Conservation (phyloP, 2,329 filamentous ascomycete species). For the Botrytis elliptica region DNA sequence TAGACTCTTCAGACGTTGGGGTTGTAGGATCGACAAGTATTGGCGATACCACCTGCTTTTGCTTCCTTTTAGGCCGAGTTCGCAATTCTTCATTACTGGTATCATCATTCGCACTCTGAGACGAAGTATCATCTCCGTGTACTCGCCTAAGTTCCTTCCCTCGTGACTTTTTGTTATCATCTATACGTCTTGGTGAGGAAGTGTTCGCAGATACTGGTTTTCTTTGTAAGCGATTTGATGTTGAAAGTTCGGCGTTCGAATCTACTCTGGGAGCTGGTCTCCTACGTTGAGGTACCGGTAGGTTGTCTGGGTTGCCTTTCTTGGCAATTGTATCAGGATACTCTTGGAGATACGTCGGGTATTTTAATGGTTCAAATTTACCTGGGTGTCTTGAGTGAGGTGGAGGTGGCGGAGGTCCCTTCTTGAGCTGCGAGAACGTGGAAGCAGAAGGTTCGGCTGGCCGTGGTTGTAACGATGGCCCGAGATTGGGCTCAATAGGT, state of each 20-base stretch:
- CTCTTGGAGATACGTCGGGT: conserved; percentile 41
- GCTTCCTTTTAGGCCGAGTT: conserved; percentile 33
- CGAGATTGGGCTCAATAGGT: conserved; percentile 27
- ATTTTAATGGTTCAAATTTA: conserved; percentile 43
- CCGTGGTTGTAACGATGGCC: conserved; percentile 23
- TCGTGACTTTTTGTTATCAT: conserved; percentile 30
- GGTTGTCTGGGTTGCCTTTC: conserved; percentile 30
- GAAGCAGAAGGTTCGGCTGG: not conserved
- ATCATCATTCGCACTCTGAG: conserved; percentile 38
- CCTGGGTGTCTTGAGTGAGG: conserved; percentile 28
- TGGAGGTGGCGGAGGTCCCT: conserved; percentile 38
- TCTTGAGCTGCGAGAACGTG: conserved; percentile 20
- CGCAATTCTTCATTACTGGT: conserved; percentile 33
- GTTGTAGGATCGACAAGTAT: conserved; percentile 42
- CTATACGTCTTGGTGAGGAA: conserved; percentile 38
- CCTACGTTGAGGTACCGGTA: conserved; percentile 36
- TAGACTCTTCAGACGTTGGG: conserved; percentile 50
- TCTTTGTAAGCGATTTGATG: conserved; percentile 30
- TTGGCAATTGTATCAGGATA: conserved; percentile 39
- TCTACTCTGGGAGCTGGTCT: conserved; percentile 28
- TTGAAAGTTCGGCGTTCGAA: conserved; percentile 19
- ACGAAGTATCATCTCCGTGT: conserved; percentile 34
- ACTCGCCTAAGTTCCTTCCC: conserved; percentile 28
- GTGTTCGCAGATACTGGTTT: conserved; percentile 40
- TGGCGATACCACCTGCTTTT: conserved; percentile 39